Percentiles rank a stretch among this genome's conserved stretches.
phyloP scores from a whole-genome alignment of 805 yeast species.

The Scheffersomyces coipomensis region DNA sequence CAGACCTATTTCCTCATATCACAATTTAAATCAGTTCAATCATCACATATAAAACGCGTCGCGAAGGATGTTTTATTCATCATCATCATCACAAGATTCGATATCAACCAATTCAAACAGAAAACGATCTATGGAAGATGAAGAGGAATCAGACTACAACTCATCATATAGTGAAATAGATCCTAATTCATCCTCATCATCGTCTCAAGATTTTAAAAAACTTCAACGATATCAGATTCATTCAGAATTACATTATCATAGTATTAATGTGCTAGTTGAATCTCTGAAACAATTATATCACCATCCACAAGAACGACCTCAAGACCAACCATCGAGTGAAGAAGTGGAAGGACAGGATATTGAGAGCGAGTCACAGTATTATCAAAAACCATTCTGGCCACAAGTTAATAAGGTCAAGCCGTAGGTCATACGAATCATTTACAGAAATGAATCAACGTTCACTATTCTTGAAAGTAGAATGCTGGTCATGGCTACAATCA shows the following conservation, averaged over 20 bases:
- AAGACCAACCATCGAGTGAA: background rate
- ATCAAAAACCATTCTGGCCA: constrained; percentile 16
- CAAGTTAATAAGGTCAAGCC: constrained; percentile 5
- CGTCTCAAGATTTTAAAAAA: constrained; percentile 12
- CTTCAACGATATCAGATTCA: constrained; percentile 25
- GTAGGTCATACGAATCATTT: too few relatives aligned
- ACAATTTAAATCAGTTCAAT: too few relatives aligned
- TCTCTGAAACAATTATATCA: constrained; percentile 18
- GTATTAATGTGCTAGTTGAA: constrained; percentile 30
- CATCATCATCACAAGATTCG: background rate
- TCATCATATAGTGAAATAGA: background rate
- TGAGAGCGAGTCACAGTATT: constrained; percentile 5
- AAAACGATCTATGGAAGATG: background rate
- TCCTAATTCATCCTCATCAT: background rate
- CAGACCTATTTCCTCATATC: too few relatives aligned
- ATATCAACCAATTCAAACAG: background rate
- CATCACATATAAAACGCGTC: too few relatives aligned
- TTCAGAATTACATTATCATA: constrained; percentile 26
- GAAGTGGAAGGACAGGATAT: constrained; percentile 1
- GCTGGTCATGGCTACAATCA: too few relatives aligned
- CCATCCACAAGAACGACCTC: constrained; percentile 6
- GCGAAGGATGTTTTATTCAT: too few relatives aligned
- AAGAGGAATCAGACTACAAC: background rate
- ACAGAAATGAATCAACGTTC: constrained; percentile 1
- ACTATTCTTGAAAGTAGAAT: too few relatives aligned